Evolutionary conservation across 305 asterid genomes (phyloP), one percentile per base, ranked within the genome.

Genomic region (Fraxinus ornus): DNA sequence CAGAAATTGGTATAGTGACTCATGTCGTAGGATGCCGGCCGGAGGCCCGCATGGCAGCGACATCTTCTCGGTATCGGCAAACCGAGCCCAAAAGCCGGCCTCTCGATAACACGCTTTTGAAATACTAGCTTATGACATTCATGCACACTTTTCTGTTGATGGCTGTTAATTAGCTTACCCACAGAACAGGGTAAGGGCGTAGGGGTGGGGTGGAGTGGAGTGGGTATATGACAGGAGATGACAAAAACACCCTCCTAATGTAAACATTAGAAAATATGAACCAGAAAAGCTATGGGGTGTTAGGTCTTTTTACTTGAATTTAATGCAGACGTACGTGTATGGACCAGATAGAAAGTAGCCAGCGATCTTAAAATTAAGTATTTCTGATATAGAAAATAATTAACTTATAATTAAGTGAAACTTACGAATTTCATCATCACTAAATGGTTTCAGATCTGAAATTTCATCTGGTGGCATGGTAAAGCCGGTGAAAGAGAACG

Each of bases 401-500:
- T 44, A 44, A 44, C 55, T 44, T 44, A 15, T 17, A 52, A 52
- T 52, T 66, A 24, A n/a, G n/a, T n/a, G 35, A 19, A 84, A 47
- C 93, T 90, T 81, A 96, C 99, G 85, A 72, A 74, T 85, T 33
- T 94, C 97, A 47, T 92, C 99, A 44, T 94, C 99, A 24, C 94
- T 92, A 41, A 87, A 91, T 0, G 95, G 89, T 80, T 83, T 90
- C 17, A 83, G 81, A 79, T 90, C 94, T 3, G 90, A 92, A 3
- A 91, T 88, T 7, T 93, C 97, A 24, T 91, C 98, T 2, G 92
- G 90, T 2, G 98, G 99, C 39, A 91, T 89, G 1, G 95, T 87
- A 64, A 96, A 94, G 36, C 99, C 98, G 60, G 98, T 92, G 93
- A 93, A 93, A 41, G 98, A 87, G 85, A 94, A 95, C 0, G 98